Percentiles rank a stretch among this genome's conserved stretches.
Evolutionary conservation across 2,329 filamentous ascomycete genomes (phyloP).

Genomic region (Colletotrichum sp.): DNA sequence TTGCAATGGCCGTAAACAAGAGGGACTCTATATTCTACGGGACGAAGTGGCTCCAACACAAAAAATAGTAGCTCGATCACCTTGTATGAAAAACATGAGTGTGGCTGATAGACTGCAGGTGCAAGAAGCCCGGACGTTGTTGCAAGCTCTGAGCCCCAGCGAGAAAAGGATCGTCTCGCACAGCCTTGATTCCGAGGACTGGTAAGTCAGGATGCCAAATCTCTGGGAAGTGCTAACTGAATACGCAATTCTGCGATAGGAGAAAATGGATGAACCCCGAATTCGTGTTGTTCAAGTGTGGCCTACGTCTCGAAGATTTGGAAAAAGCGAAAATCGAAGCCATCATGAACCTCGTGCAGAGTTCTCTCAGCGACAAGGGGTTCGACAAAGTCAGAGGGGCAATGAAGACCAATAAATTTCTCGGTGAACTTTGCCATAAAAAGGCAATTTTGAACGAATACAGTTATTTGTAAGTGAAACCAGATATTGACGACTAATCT

Average conservation of each 20-base stretch:
- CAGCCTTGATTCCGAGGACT: not conserved
- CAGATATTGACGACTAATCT: too few species aligned
- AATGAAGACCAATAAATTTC: not conserved
- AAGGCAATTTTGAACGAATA: not conserved
- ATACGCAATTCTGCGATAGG: not conserved
- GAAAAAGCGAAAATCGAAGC: not conserved
- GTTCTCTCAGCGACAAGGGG: not conserved
- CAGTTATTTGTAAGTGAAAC: not conserved
- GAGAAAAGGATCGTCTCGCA: not conserved
- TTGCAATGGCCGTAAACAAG: not conserved
- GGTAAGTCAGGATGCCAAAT: not conserved
- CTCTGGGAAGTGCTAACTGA: not conserved
- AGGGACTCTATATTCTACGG: not conserved
- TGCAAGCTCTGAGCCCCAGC: not conserved
- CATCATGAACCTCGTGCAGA: not conserved
- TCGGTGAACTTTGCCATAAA: not conserved
- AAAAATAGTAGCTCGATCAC: not conserved
- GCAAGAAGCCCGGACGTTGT: not conserved
- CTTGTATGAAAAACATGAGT: accelerated
- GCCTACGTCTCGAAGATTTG: not conserved
- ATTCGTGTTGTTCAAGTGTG: not conserved
- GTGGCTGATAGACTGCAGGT: not conserved
- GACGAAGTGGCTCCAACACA: not conserved
- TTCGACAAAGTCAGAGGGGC: not conserved
- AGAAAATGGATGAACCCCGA: not conserved